Percentiles rank a stretch among this genome's conserved stretches.
Conservation (phyloP, 73 alveolate species). For the Durusdinium trenchii region DNA sequence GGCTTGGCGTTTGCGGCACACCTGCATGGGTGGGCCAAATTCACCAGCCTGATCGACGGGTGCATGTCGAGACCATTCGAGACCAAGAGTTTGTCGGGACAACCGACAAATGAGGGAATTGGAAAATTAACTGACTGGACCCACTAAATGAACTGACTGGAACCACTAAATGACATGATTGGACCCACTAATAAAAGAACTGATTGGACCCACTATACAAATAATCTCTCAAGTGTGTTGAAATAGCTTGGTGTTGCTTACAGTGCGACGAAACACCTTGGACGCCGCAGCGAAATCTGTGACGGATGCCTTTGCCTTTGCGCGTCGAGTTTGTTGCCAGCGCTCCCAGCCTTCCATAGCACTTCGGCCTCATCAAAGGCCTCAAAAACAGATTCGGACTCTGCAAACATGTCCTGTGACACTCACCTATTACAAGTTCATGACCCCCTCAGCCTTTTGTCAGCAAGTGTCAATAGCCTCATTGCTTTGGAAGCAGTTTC, state of each 20-base stretch:
- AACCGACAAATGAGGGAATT: not conserved
- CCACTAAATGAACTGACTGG: not conserved
- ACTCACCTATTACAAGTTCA: too few species aligned
- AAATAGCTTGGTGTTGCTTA: not conserved
- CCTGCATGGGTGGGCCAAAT: slow-evolving; percentile 94
- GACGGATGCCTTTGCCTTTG: not conserved
- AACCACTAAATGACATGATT: not conserved
- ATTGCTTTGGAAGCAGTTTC: too few species aligned
- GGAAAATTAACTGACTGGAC: not conserved
- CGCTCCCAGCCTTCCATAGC: slow-evolving; percentile 90
- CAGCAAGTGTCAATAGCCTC: too few species aligned
- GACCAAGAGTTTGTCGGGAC: not conserved
- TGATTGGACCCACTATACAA: not conserved
- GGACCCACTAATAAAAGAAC: not conserved
- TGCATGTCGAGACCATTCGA: not conserved
- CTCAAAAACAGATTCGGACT: too few species aligned
- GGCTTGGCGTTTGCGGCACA: too few species aligned
- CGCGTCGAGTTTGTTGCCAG: not conserved
- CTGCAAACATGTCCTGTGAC: too few species aligned
- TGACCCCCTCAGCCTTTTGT: too few species aligned
- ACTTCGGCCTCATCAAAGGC: slow-evolving; percentile 89
- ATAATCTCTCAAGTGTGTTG: not conserved
- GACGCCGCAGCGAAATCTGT: not conserved
- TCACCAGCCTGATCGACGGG: slow-evolving; percentile 46
- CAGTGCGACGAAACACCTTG: not conserved